Percentiles rank a stretch among this genome's conserved stretches.
phyloP scores from a whole-genome alignment of 140 eudicot species.

The Anethum foeniculum region DNA sequence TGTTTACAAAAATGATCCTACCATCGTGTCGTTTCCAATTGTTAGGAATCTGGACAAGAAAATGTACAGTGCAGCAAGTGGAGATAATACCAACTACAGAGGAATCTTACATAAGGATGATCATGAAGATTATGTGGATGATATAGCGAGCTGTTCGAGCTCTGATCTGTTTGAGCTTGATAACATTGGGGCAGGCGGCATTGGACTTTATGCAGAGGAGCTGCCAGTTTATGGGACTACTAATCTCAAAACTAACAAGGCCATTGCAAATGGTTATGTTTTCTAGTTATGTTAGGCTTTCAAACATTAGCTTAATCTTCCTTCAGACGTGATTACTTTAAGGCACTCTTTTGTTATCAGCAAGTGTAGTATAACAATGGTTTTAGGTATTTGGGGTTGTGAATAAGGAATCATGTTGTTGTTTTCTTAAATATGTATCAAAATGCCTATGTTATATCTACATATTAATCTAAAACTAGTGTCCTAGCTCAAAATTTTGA shows the following conservation, averaged over 20 bases:
- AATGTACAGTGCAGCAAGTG: constrained; percentile 9
- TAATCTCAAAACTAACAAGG: constrained; percentile 31
- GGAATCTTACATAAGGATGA: constrained; percentile 23
- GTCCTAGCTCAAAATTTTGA: background rate
- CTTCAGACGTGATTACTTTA: background rate
- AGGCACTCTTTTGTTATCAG: background rate
- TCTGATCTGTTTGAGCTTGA: constrained; percentile 50
- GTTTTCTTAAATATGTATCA: background rate
- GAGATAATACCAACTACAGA: constrained; percentile 11
- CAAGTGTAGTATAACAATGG: background rate
- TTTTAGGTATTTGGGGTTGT: background rate
- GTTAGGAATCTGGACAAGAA: constrained; percentile 16
- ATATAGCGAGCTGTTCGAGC: constrained; percentile 24
- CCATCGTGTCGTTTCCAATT: background rate
- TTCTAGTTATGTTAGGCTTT: background rate
- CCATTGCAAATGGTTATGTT: constrained; percentile 10
- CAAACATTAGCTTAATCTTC: background rate
- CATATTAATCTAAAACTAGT: background rate
- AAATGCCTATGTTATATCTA: background rate
- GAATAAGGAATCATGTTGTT: background rate
- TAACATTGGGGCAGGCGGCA: constrained; percentile 19
- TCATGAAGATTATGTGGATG: constrained; percentile 25
- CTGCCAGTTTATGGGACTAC: constrained; percentile 55
- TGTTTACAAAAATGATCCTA: background rate
- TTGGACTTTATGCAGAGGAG: constrained; percentile 22